A percentile compares a stretch with the other conserved stretches of the same genome.
These are phyloP conservation scores for Amphicarpaea edgeworthii DNA, from an alignment of 306 rosid genomes.

Conservation along the genomic window DNA sequence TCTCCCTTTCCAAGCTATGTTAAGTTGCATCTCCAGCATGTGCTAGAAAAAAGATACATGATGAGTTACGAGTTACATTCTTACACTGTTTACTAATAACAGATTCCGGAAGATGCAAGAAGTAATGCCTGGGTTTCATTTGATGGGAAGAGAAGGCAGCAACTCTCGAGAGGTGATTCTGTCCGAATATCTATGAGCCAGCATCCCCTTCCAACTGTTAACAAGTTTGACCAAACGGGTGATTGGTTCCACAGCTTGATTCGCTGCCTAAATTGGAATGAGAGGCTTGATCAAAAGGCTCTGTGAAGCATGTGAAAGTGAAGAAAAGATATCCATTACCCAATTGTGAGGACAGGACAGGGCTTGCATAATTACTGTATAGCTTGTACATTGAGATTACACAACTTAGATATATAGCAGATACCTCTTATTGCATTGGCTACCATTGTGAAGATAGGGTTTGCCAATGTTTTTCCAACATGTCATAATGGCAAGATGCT, in stretches of 20 bases:
- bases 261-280: slow-evolving; percentile 99
- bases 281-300: slow-evolving; percentile 97
- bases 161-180: slow-evolving; percentile 93
- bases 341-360: slow-evolving; percentile 19
- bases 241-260: slow-evolving; percentile 97
- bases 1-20: slow-evolving; percentile 10
- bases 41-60: slow-evolving; percentile 36
- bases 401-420: slow-evolving; percentile 48
- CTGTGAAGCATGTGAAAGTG: slow-evolving; percentile 54
- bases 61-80: slow-evolving; percentile 37
- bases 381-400: slow-evolving; percentile 52
- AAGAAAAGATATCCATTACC: slow-evolving; percentile 34
- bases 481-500: slow-evolving; percentile 44
- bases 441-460: slow-evolving; percentile 53
- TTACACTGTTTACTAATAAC: slow-evolving; percentile 36
- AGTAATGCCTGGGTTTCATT: slow-evolving; percentile 97
- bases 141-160: slow-evolving; percentile 97
- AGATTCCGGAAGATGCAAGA: slow-evolving; percentile 96
- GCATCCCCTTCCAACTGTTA: slow-evolving; percentile 96
- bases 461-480: slow-evolving; percentile 39
- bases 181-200: slow-evolving; percentile 86
- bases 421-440: slow-evolving; percentile 50
- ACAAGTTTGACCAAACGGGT: slow-evolving; percentile 95
- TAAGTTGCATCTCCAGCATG: slow-evolving; percentile 1
- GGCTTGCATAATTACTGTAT: slow-evolving; percentile 62